Conservation (phyloP, 805 yeast species). For the Cyberlindnera misumaiensis region DNA sequence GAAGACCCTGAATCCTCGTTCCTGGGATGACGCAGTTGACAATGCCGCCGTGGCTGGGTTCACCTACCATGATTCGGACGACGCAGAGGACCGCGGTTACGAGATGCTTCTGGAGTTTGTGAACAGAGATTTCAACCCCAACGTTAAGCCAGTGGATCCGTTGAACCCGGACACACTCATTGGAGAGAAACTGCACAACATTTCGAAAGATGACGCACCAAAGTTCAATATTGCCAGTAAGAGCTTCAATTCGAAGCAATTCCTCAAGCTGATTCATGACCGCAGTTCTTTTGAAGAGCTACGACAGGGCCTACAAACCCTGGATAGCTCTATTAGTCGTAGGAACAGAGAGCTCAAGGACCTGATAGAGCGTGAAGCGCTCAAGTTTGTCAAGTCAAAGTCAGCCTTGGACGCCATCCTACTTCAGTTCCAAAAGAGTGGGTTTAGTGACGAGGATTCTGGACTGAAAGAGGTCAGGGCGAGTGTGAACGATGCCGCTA, state of each 20-base stretch:
- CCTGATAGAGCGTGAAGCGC: constrained; percentile 53
- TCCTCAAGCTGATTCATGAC: constrained; percentile 48
- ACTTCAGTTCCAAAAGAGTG: constrained; percentile 40
- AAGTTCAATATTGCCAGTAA: constrained; percentile 50
- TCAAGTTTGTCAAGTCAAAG: constrained; percentile 58
- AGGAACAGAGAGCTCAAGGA: constrained; percentile 43
- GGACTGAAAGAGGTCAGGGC: constrained; percentile 31
- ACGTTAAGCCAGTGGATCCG: constrained; percentile 44
- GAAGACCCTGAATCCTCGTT: constrained; percentile 34
- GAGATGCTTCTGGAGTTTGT: constrained; percentile 14
- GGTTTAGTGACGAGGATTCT: constrained; percentile 19
- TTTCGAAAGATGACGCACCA: constrained; percentile 24
- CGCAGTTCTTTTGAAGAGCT: constrained; percentile 48
- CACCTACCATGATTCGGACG: constrained; percentile 20
- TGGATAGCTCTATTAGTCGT: constrained; percentile 42
- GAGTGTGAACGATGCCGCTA: constrained; percentile 42
- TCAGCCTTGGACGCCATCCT: constrained; percentile 56
- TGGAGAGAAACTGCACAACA: constrained; percentile 18
- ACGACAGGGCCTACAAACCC: constrained; percentile 36
- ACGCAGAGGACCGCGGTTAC: constrained; percentile 9
- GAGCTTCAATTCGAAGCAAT: constrained; percentile 49
- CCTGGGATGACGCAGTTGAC: constrained; percentile 27
- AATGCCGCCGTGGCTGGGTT: constrained; percentile 17
- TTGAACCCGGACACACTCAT: constrained; percentile 43
- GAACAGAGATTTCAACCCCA: constrained; percentile 21